A percentile compares a stretch with the other conserved stretches of the same genome.
These are phyloP conservation scores for Neurospora sp. DNA, from an alignment of 495 filamentous ascomycete genomes.

Conservation along the genomic window DNA sequence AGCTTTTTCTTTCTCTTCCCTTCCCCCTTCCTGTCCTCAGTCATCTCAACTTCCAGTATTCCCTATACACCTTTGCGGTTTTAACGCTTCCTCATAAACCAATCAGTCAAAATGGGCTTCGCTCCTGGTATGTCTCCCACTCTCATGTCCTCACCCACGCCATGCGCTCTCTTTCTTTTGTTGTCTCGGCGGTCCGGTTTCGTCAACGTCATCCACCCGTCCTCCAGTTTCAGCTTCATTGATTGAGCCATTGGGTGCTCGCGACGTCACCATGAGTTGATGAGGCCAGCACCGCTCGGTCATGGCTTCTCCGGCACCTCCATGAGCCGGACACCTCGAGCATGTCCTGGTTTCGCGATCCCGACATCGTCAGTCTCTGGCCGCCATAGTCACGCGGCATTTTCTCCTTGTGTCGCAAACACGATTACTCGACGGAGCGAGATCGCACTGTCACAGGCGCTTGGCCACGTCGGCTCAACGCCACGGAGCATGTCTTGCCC, in stretches of 20 bases:
- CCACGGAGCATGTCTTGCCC: background rate
- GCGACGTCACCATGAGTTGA: background rate
- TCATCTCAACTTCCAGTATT: background rate
- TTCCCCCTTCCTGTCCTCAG: slow-evolving; percentile 1
- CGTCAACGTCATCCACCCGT: background rate
- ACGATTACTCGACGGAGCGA: background rate
- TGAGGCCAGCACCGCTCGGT: background rate
- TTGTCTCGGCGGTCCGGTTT: slow-evolving; percentile 1
- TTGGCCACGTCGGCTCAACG: background rate
- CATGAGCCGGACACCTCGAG: background rate
- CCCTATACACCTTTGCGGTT: background rate
- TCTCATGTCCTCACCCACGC: background rate
- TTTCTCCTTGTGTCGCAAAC: slow-evolving; percentile 18
- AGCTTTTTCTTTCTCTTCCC: slow-evolving; percentile 14
- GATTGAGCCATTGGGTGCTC: slow-evolving; percentile 11
- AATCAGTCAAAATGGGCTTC: slow-evolving; percentile 34
- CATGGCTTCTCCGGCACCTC: background rate
- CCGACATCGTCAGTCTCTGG: background rate
- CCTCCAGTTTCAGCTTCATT: background rate
- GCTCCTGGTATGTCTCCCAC: slow-evolving; percentile 28
- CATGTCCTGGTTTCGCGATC: background rate
- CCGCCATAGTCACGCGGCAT: slow-evolving; percentile 23
- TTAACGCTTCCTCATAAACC: slow-evolving; percentile 1
- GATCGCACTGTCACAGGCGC: background rate
- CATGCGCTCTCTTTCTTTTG: slow-evolving; percentile 1